Evolutionary conservation across 352 stramenopile species (phyloP).

Genomic region (Phytopythium chamaehyphon): DNA sequence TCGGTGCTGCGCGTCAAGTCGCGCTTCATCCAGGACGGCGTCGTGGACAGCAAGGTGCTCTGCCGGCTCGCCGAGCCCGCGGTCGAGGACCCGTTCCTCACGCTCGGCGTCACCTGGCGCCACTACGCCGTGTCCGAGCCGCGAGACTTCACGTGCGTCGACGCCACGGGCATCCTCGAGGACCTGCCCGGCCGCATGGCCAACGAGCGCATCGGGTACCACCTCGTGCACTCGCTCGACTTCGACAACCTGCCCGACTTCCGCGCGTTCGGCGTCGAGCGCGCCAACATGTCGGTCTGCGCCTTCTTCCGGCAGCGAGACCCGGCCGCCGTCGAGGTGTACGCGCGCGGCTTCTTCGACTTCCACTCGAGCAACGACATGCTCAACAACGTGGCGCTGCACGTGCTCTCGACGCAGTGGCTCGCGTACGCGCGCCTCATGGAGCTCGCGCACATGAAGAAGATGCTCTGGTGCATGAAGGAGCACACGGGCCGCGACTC

Average conservation of each 20-base stretch:
- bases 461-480: constrained; percentile 38
- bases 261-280: constrained; percentile 25
- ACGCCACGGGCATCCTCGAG: constrained; percentile 36
- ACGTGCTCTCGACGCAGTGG: constrained; percentile 40
- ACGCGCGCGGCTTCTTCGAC: constrained; percentile 42
- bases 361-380: constrained; percentile 34
- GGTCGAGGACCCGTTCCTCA: constrained; percentile 40
- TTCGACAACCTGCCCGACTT: constrained; percentile 40
- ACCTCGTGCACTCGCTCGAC: constrained; percentile 52
- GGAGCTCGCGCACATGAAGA: constrained; percentile 43
- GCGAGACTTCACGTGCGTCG: constrained; percentile 57
- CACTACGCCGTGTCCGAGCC: constrained; percentile 32
- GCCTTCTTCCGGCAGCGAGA: constrained; percentile 35
- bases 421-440: constrained; percentile 29
- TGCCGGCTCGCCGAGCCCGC: constrained; percentile 24
- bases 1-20: constrained; percentile 35
- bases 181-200: constrained; percentile 17
- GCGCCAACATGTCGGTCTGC: constrained; percentile 47
- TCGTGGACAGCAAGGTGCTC: constrained; percentile 32
- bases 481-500: constrained; percentile 31
- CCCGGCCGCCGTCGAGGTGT: constrained; percentile 31
- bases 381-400: constrained; percentile 42
- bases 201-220: constrained; percentile 52
- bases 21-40: constrained; percentile 43
- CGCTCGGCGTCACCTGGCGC: constrained; percentile 46